Evolutionary conservation across 225 moss, liverwort and hornwort genomes (phyloP), one percentile per base, ranked within the genome.

Genomic region (Pleurozium schreberi): DNA sequence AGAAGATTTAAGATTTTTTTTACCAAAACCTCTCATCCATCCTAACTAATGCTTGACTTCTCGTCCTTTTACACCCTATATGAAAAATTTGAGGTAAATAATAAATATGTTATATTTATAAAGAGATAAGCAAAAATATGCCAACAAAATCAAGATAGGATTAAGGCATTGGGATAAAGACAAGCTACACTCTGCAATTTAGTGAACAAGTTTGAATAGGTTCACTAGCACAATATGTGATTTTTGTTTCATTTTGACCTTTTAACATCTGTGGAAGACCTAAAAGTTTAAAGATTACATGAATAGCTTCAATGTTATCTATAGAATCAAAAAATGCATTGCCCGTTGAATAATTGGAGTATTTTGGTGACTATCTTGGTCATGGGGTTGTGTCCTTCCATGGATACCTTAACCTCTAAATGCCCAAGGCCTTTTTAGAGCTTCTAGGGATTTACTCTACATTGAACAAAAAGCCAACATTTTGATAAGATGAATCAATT

Each of bases 121-220:
- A 8, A 43, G 3, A 3, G 42, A 27, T 42, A 14, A 42, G 1
- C 4, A 26, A 42, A 27, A 14, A 27, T 9, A 70, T 70, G 9
- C 0, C n/a, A n/a, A 22, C 20, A 66, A 67, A 42, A 27, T 26
- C 27, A 42, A 71, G 27, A 43, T 26, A 1, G 5, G 5, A 43
- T 43, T 71, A 0, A 43, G 1, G 5, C 0, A 0, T 43, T 70
- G 5, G 12, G 25, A 0, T 14, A 40, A 69, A 25, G 0, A 12
- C 68, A 68, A 0, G n/a, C n/a, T n/a, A n/a, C n/a, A n/a, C n/a
- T n/a, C n/a, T n/a, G n/a, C n/a, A n/a, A n/a, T n/a, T n/a, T n/a
- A n/a, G n/a, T 14, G 1, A 69, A 1, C n/a, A 69, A 69, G 25
- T 68, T n/a, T 22, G 6, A 68, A 67, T n/a, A n/a, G 20, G 6